A percentile compares a stretch with the other conserved stretches of the same genome.
Conservation (phyloP, 1,139 yeast species). For the Suhomyces choctaworum region DNA sequence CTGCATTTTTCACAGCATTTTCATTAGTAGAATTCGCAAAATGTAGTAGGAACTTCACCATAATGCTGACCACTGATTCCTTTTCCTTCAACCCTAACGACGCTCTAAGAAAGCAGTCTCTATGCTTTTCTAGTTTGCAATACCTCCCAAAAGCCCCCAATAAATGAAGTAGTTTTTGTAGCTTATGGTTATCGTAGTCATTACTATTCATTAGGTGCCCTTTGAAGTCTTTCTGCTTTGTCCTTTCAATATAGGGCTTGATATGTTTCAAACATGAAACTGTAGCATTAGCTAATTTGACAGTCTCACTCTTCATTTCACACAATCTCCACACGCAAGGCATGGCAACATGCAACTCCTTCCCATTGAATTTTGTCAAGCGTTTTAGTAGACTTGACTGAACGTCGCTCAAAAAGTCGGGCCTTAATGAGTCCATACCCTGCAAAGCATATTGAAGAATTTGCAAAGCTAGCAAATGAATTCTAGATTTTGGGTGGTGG, state of each 20-base stretch:
- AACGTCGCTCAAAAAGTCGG: slow-evolving; percentile 51
- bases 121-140: slow-evolving; percentile 55
- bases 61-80: slow-evolving; percentile 56
- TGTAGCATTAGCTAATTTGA: slow-evolving; percentile 59
- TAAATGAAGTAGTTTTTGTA: slow-evolving; percentile 59
- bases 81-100: slow-evolving; percentile 45
- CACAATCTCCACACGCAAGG: slow-evolving; percentile 65
- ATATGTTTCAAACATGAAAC: slow-evolving; percentile 56
- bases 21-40: slow-evolving; percentile 41
- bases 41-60: slow-evolving; percentile 55
- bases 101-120: slow-evolving; percentile 40
- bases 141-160: slow-evolving; percentile 70
- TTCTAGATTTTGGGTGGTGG: slow-evolving; percentile 32
- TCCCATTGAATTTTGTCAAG: slow-evolving; percentile 57
- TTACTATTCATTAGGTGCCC: neutral
- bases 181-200: slow-evolving; percentile 37
- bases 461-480: slow-evolving; percentile 50
- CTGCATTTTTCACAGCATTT: slow-evolving; percentile 43
- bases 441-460: slow-evolving; percentile 54
- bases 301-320: slow-evolving; percentile 42
- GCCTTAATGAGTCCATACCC: slow-evolving; percentile 44
- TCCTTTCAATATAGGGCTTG: slow-evolving; percentile 38
- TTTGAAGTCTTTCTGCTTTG: slow-evolving; percentile 17
- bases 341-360: slow-evolving; percentile 67
- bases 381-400: slow-evolving; percentile 52